phyloP scores from a whole-genome alignment of 352 stramenopile genomes.

The Phytophthora meadii region DNA sequence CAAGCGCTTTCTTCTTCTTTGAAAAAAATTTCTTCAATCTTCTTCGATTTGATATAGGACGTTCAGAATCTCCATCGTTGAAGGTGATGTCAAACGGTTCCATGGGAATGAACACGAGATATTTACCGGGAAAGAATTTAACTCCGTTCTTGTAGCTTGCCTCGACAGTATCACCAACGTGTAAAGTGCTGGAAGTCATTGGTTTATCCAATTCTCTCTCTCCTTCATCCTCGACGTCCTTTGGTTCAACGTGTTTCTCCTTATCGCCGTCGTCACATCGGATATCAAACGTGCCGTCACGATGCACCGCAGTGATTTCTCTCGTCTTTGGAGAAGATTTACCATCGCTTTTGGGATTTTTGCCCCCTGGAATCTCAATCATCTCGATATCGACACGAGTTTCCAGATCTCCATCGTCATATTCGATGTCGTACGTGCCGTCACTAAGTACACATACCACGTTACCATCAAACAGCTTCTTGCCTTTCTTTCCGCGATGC shows the following conservation, averaged over 20 bases:
- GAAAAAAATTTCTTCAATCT: conserved; percentile 5
- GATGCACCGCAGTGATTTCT: conserved; percentile 42
- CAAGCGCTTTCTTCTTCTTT: conserved; percentile 28
- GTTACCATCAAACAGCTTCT: conserved; percentile 47
- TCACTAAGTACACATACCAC: conserved; percentile 50
- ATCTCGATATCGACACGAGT: conserved; percentile 31
- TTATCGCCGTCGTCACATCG: conserved; percentile 67
- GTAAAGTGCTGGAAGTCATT: conserved; percentile 10
- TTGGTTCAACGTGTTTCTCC: conserved; percentile 39
- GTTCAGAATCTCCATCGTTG: conserved; percentile 58
- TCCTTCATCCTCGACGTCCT: conserved; percentile 43
- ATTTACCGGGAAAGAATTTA: conserved; percentile 68
- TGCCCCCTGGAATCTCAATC: conserved; percentile 30
- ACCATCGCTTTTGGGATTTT: neutral
- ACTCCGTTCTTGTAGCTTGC: conserved; percentile 45
- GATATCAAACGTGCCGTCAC: conserved; percentile 66
- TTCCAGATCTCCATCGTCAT: conserved; percentile 66
- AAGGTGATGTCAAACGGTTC: conserved; percentile 60
- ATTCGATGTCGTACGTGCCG: conserved; percentile 75
- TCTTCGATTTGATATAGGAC: conserved; percentile 35
- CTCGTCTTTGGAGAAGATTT: conserved; percentile 7
- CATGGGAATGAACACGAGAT: conserved; percentile 54
- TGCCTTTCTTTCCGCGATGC: conserved; percentile 29
- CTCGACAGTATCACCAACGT: conserved; percentile 38
- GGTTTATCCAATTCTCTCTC: neutral